Percentiles rank a stretch among this genome's conserved stretches.
Conservation (phyloP, 2,329 filamentous ascomycete species). For the Arthroderma uncinatum region DNA sequence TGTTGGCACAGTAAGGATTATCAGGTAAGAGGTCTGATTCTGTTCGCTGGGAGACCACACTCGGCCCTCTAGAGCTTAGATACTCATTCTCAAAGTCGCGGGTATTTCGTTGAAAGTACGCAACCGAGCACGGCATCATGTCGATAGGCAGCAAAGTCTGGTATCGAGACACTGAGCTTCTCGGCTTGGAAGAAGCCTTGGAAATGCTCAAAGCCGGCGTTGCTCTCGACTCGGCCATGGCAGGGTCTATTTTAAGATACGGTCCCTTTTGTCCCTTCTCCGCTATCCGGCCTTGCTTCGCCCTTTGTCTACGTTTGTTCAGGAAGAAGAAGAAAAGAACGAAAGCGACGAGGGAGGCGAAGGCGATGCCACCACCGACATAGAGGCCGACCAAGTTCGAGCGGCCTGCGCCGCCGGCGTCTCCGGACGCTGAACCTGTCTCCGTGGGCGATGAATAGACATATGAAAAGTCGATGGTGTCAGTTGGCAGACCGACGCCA, state of each 20-base stretch:
- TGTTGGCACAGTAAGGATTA: conserved; percentile 12
- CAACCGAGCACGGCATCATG: neutral
- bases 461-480: conserved; percentile 5
- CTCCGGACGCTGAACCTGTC: neutral
- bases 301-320: neutral
- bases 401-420: neutral
- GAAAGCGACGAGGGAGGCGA: conserved; percentile 39
- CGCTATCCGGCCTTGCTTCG: neutral
- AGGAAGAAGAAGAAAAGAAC: conserved; percentile 19
- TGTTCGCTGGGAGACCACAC: conserved; percentile 21
- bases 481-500: neutral
- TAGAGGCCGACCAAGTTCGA: conserved; percentile 45
- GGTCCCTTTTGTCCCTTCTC: neutral
- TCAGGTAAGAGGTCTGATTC: neutral
- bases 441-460: neutral
- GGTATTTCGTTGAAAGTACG: neutral
- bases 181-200: neutral
- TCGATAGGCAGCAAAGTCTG: neutral
- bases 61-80: neutral
- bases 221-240: neutral
- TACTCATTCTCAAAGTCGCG: neutral
- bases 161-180: neutral
- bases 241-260: neutral
- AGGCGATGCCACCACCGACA: conserved; percentile 43
- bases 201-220: neutral